These are phyloP conservation scores for Malus sieversii DNA, from an alignment of 306 rosid genomes.

Conservation along the genomic window DNA sequence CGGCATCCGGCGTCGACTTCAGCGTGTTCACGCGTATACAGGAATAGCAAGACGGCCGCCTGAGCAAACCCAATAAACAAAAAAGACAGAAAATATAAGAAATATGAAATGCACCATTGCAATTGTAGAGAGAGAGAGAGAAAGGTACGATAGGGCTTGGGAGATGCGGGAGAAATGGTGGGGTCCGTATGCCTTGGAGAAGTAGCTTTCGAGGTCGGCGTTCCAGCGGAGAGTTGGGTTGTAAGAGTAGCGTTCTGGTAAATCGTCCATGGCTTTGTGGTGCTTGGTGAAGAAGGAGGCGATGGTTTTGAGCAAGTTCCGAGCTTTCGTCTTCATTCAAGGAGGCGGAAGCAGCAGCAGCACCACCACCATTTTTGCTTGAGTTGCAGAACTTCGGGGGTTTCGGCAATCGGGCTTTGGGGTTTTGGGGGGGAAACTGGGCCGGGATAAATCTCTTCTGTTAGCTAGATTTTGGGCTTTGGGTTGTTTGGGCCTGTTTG, in stretches of 20 bases:
- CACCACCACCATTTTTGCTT: not conserved
- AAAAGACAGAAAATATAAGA: not conserved
- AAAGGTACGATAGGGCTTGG: constrained; percentile 55
- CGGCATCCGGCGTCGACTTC: constrained; percentile 49
- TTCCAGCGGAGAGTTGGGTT: constrained; percentile 64
- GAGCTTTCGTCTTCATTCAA: constrained; percentile 81
- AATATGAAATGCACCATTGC: not conserved
- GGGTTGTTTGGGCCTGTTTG: not conserved
- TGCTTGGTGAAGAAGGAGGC: constrained; percentile 17
- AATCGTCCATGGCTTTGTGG: constrained; percentile 37
- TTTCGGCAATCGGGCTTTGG: not conserved
- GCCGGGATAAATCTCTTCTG: not conserved
- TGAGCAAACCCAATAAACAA: constrained; percentile 5
- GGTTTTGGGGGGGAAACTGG: not conserved
- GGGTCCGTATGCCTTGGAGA: constrained; percentile 64
- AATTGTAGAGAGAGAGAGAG: not conserved
- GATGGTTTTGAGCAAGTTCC: constrained; percentile 36
- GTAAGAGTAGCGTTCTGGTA: constrained; percentile 45
- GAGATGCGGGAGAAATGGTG: constrained; percentile 67
- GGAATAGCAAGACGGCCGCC: constrained; percentile 86
- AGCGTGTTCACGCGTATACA: constrained; percentile 78
- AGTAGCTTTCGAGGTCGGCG: constrained; percentile 54
- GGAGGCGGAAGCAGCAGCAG: constrained; percentile 5
- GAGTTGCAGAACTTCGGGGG: not conserved
- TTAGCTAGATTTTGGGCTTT: not conserved